Base-by-base conservation (phyloP, 2,329 filamentous ascomycete species). In the Sporothrix brunneoviolacea region DNA sequence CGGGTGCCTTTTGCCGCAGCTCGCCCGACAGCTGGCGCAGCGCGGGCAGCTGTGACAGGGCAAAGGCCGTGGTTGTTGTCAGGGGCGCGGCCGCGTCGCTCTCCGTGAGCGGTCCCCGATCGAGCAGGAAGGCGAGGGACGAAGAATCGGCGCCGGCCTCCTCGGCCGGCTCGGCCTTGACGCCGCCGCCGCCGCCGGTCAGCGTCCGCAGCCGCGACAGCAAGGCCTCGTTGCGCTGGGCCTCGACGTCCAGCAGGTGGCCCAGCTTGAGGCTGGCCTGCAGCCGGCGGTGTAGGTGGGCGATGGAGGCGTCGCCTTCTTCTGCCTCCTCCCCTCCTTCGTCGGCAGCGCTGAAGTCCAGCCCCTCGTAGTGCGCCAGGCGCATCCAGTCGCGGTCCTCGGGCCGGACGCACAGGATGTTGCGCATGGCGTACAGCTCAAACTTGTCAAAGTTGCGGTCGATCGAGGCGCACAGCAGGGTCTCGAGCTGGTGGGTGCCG, bases 371-470 rank as follows among this genome's bases (percentile, higher is more conserved):
- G 73, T 97, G 91, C 42, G 80, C 79, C 56, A 98, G 72, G 48
- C 85, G 75, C 57, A 97, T 83, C 81, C 86, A 96, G 52, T 80
- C 78, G 60, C 86, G 73, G 55, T 91, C 86, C 24, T 83, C 80
- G 43, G 80, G 80, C 32, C 66, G 65, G 35, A 91, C 80, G 36
- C 79, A 84, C 56, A 93, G 69, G 59, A 91, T 86, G 64, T 96
- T 96, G 57, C 89, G 77, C 72, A 98, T 75, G 46, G 89, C 84
- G 70, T 91, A 96, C 51, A 98, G 86, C 71, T 93, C 88, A 61
- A 91, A 85, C 56, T 86, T 83, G 71, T 93, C 88, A 63, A 91
- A 91, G 58, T 88, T 87, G 66, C 84, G 86, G 68, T 93, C 88
- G 57, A 91, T 88, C 60, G 83, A 86, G 39, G 85, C 80, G 66